phyloP scores from a whole-genome alignment of 139 green algal species.

The Haematococcus lacustris region DNA sequence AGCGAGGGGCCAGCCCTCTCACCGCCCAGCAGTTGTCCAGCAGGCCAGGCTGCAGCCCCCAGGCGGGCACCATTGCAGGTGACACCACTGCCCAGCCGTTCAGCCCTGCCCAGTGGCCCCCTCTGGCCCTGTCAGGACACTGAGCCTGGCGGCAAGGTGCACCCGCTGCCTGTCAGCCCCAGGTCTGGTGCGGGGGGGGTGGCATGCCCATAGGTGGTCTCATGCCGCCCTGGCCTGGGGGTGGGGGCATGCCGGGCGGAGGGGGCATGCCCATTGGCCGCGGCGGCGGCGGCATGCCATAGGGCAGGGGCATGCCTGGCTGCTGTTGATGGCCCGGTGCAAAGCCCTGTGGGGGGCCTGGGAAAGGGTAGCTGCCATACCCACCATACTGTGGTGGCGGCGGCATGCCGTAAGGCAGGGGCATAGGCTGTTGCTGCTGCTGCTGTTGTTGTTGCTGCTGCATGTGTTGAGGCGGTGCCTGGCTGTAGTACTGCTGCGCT shows the following conservation, averaged over 20 bases:
- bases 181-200: slow-evolving; percentile 16
- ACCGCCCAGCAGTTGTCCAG: too few species aligned
- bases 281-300: slow-evolving; percentile 19
- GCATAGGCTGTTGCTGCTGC: slow-evolving; percentile 1
- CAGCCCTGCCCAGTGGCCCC: too few species aligned
- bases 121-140: too few species aligned
- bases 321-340: not conserved
- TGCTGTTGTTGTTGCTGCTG: too few species aligned
- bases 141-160: too few species aligned
- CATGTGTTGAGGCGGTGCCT: not conserved
- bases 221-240: slow-evolving; percentile 9
- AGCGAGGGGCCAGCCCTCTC: too few species aligned
- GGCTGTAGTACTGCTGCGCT: not conserved
- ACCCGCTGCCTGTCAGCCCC: too few species aligned
- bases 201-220: slow-evolving; percentile 15
- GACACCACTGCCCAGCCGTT: too few species aligned
- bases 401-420: slow-evolving; percentile 14
- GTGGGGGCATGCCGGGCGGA: slow-evolving; percentile 25
- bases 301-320: slow-evolving; percentile 9
- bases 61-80: too few species aligned
- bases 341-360: not conserved
- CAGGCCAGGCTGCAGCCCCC: too few species aligned
- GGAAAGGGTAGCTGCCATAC: too few species aligned
- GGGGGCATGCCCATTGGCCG: slow-evolving; percentile 9
- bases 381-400: slow-evolving; percentile 14